phyloP scores from a whole-genome alignment of 2,329 filamentous ascomycete genomes.

The Ophiocordyceps australis region DNA sequence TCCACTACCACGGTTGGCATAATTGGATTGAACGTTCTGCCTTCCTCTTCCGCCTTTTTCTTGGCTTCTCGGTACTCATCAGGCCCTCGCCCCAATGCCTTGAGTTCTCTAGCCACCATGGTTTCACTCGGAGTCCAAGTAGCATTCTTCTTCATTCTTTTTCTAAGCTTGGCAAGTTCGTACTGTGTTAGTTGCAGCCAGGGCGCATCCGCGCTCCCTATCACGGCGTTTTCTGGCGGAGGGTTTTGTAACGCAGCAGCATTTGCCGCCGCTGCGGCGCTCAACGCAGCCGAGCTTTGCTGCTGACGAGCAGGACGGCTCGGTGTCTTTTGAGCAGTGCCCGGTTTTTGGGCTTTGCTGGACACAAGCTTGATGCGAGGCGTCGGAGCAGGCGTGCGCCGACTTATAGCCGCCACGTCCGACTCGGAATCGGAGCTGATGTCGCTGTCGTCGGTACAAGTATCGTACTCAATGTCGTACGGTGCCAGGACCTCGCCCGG shows the following conservation, averaged over 20 bases:
- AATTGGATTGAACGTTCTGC: conserved; percentile 36
- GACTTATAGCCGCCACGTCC: conserved; percentile 17
- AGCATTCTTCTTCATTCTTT: conserved; percentile 84
- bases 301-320: conserved; percentile 17
- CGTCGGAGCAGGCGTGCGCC: conserved; percentile 15
- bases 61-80: conserved; percentile 44
- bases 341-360: conserved; percentile 16
- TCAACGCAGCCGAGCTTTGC: conserved; percentile 15
- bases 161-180: conserved; percentile 51
- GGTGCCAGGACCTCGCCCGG: conserved; percentile 48
- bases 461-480: conserved; percentile 45
- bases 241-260: conserved; percentile 29
- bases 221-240: conserved; percentile 38
- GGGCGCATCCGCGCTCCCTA: conserved; percentile 40
- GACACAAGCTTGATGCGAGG: conserved; percentile 32
- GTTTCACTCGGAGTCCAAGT: conserved; percentile 73
- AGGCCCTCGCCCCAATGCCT: conserved; percentile 47
- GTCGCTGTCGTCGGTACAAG: conserved; percentile 33
- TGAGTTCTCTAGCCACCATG: conserved; percentile 68
- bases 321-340: conserved; percentile 28
- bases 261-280: conserved; percentile 19
- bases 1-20: conserved; percentile 20
- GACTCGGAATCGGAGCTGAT: conserved; percentile 32
- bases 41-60: conserved; percentile 46
- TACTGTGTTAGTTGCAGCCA: conserved; percentile 49